These are phyloP conservation scores for Argentina anserina DNA, from an alignment of 306 rosid genomes.

Conservation along the genomic window DNA sequence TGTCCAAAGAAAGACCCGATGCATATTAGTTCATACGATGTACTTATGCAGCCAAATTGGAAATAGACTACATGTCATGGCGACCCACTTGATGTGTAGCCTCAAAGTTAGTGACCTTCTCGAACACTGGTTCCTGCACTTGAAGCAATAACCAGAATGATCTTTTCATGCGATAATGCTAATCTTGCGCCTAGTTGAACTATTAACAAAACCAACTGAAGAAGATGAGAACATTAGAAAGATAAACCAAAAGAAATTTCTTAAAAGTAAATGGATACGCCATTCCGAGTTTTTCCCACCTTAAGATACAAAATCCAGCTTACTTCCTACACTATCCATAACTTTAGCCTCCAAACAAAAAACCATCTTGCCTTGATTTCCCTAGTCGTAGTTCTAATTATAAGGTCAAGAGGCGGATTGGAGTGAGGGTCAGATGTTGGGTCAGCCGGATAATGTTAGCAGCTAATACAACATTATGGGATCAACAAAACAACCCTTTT, in stretches of 20 bases:
- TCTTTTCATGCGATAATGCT: not conserved
- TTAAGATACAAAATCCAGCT: slow-evolving; percentile 52
- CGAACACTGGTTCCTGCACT: not conserved
- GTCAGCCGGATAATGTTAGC: slow-evolving; percentile 56
- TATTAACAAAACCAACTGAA: not conserved
- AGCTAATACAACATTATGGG: slow-evolving; percentile 24
- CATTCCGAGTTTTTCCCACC: slow-evolving; percentile 33
- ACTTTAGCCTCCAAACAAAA: slow-evolving; percentile 42
- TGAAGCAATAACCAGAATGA: not conserved
- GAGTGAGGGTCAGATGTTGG: slow-evolving; percentile 44
- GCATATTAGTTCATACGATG: too few relatives aligned
- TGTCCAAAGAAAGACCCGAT: too few relatives aligned
- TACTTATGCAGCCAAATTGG: too few relatives aligned
- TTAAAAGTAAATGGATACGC: not conserved
- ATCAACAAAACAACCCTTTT: not conserved
- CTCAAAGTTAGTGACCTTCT: too few relatives aligned
- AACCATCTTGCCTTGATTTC: slow-evolving; percentile 32
- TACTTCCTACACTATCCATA: slow-evolving; percentile 31
- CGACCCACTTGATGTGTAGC: too few relatives aligned
- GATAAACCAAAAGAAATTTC: not conserved
- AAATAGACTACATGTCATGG: too few relatives aligned
- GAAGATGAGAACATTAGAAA: not conserved
- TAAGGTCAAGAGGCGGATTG: slow-evolving; percentile 38
- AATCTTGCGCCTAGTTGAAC: not conserved
- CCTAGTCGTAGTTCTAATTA: slow-evolving; percentile 28